Evolutionary conservation across 306 rosid species (phyloP), one percentile per base, ranked within the genome.

Genomic region (Prunus armeniaca): DNA sequence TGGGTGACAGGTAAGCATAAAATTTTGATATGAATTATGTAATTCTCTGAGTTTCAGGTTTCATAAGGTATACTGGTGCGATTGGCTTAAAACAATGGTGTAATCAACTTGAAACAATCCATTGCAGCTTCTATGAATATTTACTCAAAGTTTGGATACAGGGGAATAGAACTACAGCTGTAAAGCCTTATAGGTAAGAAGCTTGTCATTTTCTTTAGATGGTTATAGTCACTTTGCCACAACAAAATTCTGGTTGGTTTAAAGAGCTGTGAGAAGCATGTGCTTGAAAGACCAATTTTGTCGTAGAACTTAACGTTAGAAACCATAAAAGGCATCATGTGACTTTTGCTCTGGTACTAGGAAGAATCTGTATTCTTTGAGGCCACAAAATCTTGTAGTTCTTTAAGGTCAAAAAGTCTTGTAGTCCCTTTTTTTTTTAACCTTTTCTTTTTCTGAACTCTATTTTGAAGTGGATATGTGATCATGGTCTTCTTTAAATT

Each of bases 61-160:
- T 56, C 17, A 18, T 50, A 22, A 14, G 30, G 27, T 62, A 73
- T 62, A 9, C 54, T 2, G 7, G n/a, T 41, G 43, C 24, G 25
- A 18, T 49, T n/a, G 45, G 67, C 68, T 41, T 62, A 15, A 30
- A 14, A 46, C 49, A 49, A 60, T 69, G 76, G 63, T 47, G 54
- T 81, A 81, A 58, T 80, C 82, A 69, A 76, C 75, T 54, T 69
- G 74, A 80, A 72, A 32, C 69, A 61, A 49, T 80, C 61, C 50
- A 63, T 82, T 88, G 88, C 97, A 96, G 99, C 88, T 96, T 96
- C 81, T 96, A 96, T 80, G 99, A 96, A 78, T 96, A 96, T 84
- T 85, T 96, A 82, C 99, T 96, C 83, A 96, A 96, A 85, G 99
- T 89, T 73, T 96, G 98, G 99, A 83, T 96, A 78, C 98, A 80